Base-by-base conservation (phyloP, 129 eudicot species). In the Rutidosis leptorrhynchoides region DNA sequence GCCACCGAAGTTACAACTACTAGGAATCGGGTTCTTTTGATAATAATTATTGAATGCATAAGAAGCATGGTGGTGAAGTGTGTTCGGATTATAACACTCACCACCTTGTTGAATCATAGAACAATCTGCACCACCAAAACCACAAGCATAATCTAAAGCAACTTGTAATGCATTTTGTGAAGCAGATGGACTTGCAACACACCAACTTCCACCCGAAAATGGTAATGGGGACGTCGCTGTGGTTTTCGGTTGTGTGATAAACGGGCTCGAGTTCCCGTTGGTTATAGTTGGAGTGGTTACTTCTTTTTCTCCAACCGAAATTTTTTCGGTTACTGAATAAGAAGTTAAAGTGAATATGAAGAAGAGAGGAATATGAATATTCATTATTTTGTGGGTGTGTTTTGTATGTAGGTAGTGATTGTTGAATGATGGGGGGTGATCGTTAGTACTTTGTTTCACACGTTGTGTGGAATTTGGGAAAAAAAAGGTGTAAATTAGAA, bases 1-100 rank as follows among this genome's bases (percentile, higher is more conserved):
- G 43, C 98, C 98, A 57, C 87, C 96, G 63, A 93, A 93, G n/a
- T 84, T 88, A 33, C 98, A 93, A 74, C 98, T 88, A 58, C 82
- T 85, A 0, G 98, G 92, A 16, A 93, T 65, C n/a, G 98, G 98
- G 69, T 88, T 84, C 83, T 83, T 88, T 81, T 93, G 98, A 66
- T 85, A 93, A 58, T 88, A 93, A 61, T 71, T 80, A 29, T 93
- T 93, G 80, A 93, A 93, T 19, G 98, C 98, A 69, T 77, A 93
- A 28, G 98, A 88, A 35, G 98, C 96, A 75, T 93, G 98, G 43
- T 80, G 80, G 19, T 78, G 86, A 17, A 83, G 68, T 22, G 98
- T 81, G 78, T 80, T 67, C 3, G 98, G 98, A 27, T 46, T 64
- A 64, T 82, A 93, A 74, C 98, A 93, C 6, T 53, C 46, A 1